Base-by-base conservation (phyloP, 129 eudicot genomes). In the Gnaphalium uliginosum region DNA sequence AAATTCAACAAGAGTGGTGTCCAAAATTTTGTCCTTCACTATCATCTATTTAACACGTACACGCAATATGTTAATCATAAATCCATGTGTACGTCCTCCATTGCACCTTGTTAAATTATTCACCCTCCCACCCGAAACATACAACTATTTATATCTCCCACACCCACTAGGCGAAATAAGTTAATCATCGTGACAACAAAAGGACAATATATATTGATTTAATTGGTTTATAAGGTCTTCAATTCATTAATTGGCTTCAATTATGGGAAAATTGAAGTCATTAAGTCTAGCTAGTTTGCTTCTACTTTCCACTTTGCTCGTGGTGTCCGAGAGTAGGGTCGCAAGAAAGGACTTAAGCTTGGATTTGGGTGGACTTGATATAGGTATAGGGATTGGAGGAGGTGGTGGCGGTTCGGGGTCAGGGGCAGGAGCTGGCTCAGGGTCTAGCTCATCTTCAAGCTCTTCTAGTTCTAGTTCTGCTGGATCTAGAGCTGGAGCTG, bases 301-400 rank as follows among this genome's bases (percentile, higher is more conserved):
- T 32, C 48, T 86, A 53, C 23, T 79, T 43, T 66, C 84, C 30
- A 79, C 81, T 72, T 63, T 64, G 24, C 64, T 79, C 23, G 35
- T 35, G 33, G 74, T 82, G 63, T 82, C 89, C 8, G 86, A 90
- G 77, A 75, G 93, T 64, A 84, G 91, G 4, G 83, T 82, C 1
- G 93, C 88, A 14, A 81, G 93, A 76, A 87, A 79, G 74, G 93
- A 90, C 74, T 57, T 90, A n/a, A 91, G 83, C 0, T 68, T 87
- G 72, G 72, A 84, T 74, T 79, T 90, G 32, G 95, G 92, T 19
- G 88, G 87, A 30, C 0, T 82, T 24, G 96, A 89, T 58, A 23
- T 83, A 56, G 90, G 92, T 10, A 4, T 80, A 0, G 92, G 96
- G 22, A 25, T 81, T 1, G 86, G 92, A 8, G 4, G 83, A 14